Conservation (phyloP, 306 rosid genomes). For the Urtica urens region DNA sequence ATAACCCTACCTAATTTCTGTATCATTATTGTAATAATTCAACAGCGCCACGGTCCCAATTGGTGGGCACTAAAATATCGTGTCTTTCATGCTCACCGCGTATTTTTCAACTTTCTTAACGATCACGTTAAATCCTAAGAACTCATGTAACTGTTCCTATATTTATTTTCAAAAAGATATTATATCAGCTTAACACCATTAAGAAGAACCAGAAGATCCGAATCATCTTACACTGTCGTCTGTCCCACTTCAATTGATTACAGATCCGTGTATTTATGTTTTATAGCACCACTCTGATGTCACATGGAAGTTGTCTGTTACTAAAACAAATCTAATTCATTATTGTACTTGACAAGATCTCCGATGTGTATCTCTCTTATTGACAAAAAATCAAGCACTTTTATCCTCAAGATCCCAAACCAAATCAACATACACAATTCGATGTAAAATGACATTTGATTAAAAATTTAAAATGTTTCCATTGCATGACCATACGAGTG, state of each 20-base stretch:
- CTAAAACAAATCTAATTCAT: too few species aligned
- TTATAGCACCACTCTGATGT: background rate
- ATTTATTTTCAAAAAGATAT: background rate
- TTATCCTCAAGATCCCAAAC: too few species aligned
- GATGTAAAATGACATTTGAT: too few species aligned
- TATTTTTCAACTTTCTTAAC: background rate
- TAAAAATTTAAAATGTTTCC: too few species aligned
- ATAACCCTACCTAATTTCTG: too few species aligned
- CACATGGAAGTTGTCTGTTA: slow-evolving; percentile 12
- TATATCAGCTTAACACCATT: background rate
- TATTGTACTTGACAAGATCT: too few species aligned
- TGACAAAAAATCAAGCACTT: too few species aligned
- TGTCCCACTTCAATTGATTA: background rate
- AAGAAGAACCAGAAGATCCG: background rate
- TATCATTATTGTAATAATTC: background rate
- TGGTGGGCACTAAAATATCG: background rate
- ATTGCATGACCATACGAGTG: too few species aligned
- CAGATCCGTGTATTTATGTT: background rate
- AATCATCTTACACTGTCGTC: background rate
- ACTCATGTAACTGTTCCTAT: background rate
- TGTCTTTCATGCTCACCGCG: background rate
- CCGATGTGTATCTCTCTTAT: too few species aligned
- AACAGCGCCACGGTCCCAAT: background rate
- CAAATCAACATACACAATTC: too few species aligned
- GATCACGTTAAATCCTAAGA: too few species aligned